A percentile compares a stretch with the other conserved stretches of the same genome.
These are phyloP conservation scores for Boletus rubropictus DNA, from an alignment of 768 basidiomycete species.

Conservation along the genomic window DNA sequence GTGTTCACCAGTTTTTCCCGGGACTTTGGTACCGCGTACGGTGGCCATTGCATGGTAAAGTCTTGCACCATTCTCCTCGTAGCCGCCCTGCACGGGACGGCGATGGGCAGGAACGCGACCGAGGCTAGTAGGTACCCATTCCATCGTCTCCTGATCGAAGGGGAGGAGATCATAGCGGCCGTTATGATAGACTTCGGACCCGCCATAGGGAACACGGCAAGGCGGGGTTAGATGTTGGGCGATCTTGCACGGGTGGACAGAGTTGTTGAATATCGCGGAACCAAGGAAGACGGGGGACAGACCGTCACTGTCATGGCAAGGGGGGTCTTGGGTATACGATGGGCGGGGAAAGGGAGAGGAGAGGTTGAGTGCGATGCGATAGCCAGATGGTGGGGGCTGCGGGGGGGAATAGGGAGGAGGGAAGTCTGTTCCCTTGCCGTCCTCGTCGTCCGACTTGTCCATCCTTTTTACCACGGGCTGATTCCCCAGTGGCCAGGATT, in stretches of 20 bases:
- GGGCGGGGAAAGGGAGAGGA: conserved; percentile 36
- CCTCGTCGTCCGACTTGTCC: conserved; percentile 5
- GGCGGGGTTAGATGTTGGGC: conserved; percentile 48
- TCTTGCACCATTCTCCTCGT: conserved; percentile 61
- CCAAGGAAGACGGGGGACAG: conserved; percentile 57
- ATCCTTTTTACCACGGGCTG: no score
- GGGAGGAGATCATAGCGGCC: conserved; percentile 75
- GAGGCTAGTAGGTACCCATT: conserved; percentile 58
- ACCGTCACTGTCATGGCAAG: conserved; percentile 54
- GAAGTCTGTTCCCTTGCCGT: conserved; percentile 1
- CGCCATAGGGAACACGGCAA: conserved; percentile 59
- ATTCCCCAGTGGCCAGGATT: no score
- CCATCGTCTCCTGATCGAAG: conserved; percentile 62
- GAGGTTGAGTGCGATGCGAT: conserved; percentile 49
- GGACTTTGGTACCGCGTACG: conserved; percentile 52
- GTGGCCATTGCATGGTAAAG: conserved; percentile 62
- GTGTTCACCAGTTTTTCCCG: conserved; percentile 70
- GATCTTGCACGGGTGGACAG: conserved; percentile 84
- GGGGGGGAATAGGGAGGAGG: conserved; percentile 19
- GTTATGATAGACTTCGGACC: conserved; percentile 50
- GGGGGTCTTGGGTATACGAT: conserved; percentile 42
- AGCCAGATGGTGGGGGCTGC: conserved; percentile 55
- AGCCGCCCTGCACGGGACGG: conserved; percentile 64
- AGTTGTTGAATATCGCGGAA: conserved; percentile 58
- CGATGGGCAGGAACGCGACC: conserved; percentile 56